A percentile compares a stretch with the other conserved stretches of the same genome.
Conservation (phyloP, 805 yeast species). For the Lipomyces sp. region DNA sequence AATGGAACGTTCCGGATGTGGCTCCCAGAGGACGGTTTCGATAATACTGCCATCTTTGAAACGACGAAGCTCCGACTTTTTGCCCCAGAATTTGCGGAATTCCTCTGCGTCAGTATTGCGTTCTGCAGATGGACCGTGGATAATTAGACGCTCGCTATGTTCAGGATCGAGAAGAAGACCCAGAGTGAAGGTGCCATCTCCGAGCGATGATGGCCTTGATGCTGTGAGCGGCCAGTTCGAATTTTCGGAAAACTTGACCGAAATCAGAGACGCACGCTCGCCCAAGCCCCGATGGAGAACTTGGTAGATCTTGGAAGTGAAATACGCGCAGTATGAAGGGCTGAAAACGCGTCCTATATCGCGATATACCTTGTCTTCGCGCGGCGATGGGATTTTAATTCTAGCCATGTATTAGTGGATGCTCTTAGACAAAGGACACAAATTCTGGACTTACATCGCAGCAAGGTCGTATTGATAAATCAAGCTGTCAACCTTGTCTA, state of each 20-base stretch:
- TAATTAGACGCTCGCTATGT: constrained; percentile 78
- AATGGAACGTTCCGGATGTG: constrained; percentile 52
- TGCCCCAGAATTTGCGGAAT: constrained; percentile 90
- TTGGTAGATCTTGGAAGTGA: constrained; percentile 51
- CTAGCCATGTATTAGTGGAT: constrained; percentile 7
- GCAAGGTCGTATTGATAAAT: constrained; percentile 65
- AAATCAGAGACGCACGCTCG: constrained; percentile 47
- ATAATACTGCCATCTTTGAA: constrained; percentile 90
- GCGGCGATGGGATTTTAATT: constrained; percentile 17
- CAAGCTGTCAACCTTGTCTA: constrained; percentile 58
- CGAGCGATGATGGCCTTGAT: constrained; percentile 36
- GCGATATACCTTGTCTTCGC: constrained; percentile 24
- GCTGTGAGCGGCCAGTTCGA: constrained; percentile 43
- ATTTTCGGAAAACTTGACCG: constrained; percentile 42
- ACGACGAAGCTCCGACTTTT: constrained; percentile 80
- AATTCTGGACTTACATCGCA: neutral
- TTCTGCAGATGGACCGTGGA: constrained; percentile 78
- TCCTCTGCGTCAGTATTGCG: constrained; percentile 63
- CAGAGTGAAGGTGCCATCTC: constrained; percentile 44
- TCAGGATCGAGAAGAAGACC: constrained; percentile 73
- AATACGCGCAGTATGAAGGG: constrained; percentile 27
- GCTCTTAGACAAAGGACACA: neutral
- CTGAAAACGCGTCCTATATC: constrained; percentile 28
- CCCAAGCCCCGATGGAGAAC: constrained; percentile 42
- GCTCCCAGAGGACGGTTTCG: constrained; percentile 87